These are phyloP conservation scores for Rutstroemia sp. DNA, from an alignment of 2,329 filamentous ascomycete genomes.

Conservation along the genomic window DNA sequence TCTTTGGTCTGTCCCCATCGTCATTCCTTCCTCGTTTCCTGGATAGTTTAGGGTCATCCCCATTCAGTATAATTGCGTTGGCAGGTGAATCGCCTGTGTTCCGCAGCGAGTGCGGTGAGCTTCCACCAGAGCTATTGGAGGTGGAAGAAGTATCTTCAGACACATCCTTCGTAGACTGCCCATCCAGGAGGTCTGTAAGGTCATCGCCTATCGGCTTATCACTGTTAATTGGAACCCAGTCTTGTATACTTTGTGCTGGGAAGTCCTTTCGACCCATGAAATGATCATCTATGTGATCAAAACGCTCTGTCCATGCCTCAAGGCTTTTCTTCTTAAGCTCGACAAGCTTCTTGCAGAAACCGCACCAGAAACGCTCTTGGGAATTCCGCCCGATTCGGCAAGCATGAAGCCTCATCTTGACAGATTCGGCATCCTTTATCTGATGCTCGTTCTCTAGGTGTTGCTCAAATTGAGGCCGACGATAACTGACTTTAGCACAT, in stretches of 20 bases:
- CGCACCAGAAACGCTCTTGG: conserved; percentile 73
- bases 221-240: conserved; percentile 41
- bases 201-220: conserved; percentile 16
- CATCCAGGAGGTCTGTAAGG: conserved; percentile 1
- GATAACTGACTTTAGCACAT: conserved; percentile 54
- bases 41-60: not conserved
- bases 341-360: conserved; percentile 62
- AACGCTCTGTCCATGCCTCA: conserved; percentile 52
- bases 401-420: conserved; percentile 39
- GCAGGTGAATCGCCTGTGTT: conserved; percentile 8
- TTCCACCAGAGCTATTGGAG: not conserved
- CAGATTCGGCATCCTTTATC: conserved; percentile 22
- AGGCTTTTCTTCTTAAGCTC: conserved; percentile 37
- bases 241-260: conserved; percentile 38
- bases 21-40: conserved; percentile 12
- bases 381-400: conserved; percentile 58
- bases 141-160: not conserved
- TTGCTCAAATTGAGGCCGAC: conserved; percentile 48
- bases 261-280: conserved; percentile 45
- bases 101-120: conserved; percentile 5
- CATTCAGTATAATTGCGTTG: conserved; percentile 5
- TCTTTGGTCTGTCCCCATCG: conserved; percentile 3
- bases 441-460: conserved; percentile 45
- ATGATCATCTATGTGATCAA: conserved; percentile 71
- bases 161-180: not conserved